Evolutionary conservation across 164 flowering plant genomes (phyloP).

Genomic region (Chimonanthus salicifolius): DNA sequence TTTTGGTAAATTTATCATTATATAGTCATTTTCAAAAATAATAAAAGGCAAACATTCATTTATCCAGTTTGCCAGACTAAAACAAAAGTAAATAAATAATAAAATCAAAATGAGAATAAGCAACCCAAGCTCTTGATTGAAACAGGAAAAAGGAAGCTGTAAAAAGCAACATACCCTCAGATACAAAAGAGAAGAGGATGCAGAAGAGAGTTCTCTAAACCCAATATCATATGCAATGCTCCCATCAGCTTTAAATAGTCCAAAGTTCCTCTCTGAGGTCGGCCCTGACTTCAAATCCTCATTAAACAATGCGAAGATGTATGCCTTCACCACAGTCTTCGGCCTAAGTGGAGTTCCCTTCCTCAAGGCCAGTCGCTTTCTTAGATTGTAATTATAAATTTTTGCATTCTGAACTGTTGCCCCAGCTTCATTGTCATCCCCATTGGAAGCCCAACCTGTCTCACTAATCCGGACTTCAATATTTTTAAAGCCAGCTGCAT

Average conservation of each 20-base stretch:
- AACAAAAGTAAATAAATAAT: background rate
- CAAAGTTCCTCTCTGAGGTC: slow-evolving; percentile 85
- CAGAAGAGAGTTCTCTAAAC: slow-evolving; percentile 57
- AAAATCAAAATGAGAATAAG: background rate
- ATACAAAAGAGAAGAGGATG: slow-evolving; percentile 28
- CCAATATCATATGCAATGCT: slow-evolving; percentile 81
- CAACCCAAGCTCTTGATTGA: background rate
- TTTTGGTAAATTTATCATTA: background rate
- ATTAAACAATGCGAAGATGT: slow-evolving; percentile 73
- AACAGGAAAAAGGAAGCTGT: background rate
- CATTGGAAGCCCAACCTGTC: slow-evolving; percentile 86
- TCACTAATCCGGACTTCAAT: slow-evolving; percentile 77
- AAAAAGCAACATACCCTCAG: slow-evolving; percentile 30
- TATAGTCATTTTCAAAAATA: background rate
- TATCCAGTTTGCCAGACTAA: background rate
- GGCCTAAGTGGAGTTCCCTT: slow-evolving; percentile 85
- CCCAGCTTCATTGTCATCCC: slow-evolving; percentile 65
- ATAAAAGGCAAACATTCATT: too few species aligned
- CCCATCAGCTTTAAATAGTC: slow-evolving; percentile 83
- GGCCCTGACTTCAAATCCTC: slow-evolving; percentile 75
- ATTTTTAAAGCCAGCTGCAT: slow-evolving; percentile 53
- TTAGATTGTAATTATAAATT: slow-evolving; percentile 56
- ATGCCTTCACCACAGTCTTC: slow-evolving; percentile 46
- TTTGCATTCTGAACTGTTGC: slow-evolving; percentile 53
- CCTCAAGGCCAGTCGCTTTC: slow-evolving; percentile 44